A percentile compares a stretch with the other conserved stretches of the same genome.
Conservation (phyloP, 2,329 filamentous ascomycete species). For the Penicillium verrucosum region DNA sequence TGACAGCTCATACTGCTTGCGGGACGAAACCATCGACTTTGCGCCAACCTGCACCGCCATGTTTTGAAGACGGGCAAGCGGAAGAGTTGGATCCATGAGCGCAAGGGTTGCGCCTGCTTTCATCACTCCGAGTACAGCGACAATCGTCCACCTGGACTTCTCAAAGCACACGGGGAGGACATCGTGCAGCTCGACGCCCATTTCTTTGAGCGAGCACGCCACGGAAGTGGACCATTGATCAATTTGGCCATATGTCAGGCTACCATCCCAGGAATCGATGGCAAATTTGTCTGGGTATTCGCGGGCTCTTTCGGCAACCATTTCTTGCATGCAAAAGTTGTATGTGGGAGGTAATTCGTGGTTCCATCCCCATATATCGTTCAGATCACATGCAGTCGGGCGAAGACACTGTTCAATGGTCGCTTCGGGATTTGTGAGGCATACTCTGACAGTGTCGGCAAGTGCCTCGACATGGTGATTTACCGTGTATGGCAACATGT, state of each 20-base stretch:
- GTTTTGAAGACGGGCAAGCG: constrained; percentile 34
- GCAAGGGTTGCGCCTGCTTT: constrained; percentile 33
- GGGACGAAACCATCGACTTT: constrained; percentile 30
- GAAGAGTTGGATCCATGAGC: constrained; percentile 34
- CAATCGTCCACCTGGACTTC: constrained; percentile 34
- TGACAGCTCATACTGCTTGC: constrained; percentile 28
- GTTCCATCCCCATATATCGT: constrained; percentile 51
- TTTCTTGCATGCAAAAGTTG: constrained; percentile 48
- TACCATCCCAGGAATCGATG: constrained; percentile 34
- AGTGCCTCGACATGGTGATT: constrained; percentile 44
- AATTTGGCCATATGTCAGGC: constrained; percentile 30
- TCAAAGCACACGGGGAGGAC: constrained; percentile 35
- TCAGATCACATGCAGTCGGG: constrained; percentile 39
- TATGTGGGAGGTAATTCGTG: constrained; percentile 43
- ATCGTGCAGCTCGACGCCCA: constrained; percentile 27
- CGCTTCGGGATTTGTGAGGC: constrained; percentile 27
- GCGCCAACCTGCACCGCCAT: constrained; percentile 31
- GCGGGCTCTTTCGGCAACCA: constrained; percentile 36
- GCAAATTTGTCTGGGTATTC: constrained; percentile 26
- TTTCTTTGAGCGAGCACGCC: constrained; percentile 24
- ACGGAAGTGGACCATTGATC: constrained; percentile 36
- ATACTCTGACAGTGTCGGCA: constrained; percentile 40
- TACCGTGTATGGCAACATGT: constrained; percentile 45
- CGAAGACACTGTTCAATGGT: constrained; percentile 34
- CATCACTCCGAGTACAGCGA: constrained; percentile 35